Base-by-base conservation (phyloP, 306 rosid genomes). In the Pyrus betulifolia region DNA sequence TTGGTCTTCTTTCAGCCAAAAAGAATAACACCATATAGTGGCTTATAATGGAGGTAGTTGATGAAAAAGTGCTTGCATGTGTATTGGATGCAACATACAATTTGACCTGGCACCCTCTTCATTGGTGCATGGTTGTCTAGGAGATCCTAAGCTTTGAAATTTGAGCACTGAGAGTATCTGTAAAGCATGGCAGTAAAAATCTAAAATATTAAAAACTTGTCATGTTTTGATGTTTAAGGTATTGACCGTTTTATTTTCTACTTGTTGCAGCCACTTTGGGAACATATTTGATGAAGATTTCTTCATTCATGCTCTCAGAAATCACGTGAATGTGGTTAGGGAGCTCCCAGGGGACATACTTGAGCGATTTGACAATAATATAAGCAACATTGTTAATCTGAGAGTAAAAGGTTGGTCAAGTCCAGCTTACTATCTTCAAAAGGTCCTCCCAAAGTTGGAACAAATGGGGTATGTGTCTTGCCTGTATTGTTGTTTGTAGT, bases 401-500 rank as follows among this genome's bases (percentile, higher is more conserved):
- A 85, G 98, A 80, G 90, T 95, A 79, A 95, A 95, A 88, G 98
- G 88, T 71, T 95, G 97, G 98, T 90, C 98, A 57, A 92, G 96
- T 87, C 78, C 97, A 25, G 63, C 88, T 76, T 79, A 95, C 86
- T 95, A 95, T 92, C 84, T 92, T 74, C 95, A 88, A 52, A 95
- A 92, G 86, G 98, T 95, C 81, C 97, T 95, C 79, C 98, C 98
- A 9, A 88, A 88, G 83, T 90, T 95, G 83, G 65, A 85, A 82
- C 84, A 83, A 75, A 79, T 89, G 90, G 82, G 95, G 97, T 92
- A 83, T 58, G 93, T 72, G 28, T 22, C 58, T 54, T 72, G 23
- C 19, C 22, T 42, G 13, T 81, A 8, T 31, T 28, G 15, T 28
- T 42, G 35, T 71, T 63, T 58, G 13, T 22, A 63, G 11, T 46